These are phyloP conservation scores for Wickerhamiella vanderwaltii DNA, from an alignment of 805 yeast species.

Conservation along the genomic window DNA sequence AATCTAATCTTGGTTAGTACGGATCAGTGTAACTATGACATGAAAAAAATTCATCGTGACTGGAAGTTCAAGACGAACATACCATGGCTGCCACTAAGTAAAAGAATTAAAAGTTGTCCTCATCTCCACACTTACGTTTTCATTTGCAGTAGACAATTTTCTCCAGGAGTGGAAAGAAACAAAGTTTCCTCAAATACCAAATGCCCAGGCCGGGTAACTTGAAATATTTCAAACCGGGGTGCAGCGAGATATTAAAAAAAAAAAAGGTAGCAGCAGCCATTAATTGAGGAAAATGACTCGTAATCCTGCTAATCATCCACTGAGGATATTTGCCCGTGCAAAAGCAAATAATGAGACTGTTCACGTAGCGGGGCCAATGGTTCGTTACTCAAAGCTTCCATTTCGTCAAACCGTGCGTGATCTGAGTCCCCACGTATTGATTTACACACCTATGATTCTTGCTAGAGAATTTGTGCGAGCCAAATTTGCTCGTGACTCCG, in stretches of 20 bases:
- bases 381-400: constrained; percentile 86
- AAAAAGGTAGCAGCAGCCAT: not conserved
- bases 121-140: constrained; percentile 17
- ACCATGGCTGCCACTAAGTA: constrained; percentile 11
- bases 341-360: constrained; percentile 41
- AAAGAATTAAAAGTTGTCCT: constrained; percentile 14
- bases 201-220: constrained; percentile 9
- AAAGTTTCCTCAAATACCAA: not conserved
- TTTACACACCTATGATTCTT: constrained; percentile 90
- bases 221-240: not conserved
- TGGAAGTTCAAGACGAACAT: constrained; percentile 14
- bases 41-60: constrained; percentile 15
- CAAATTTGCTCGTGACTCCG: constrained; percentile 64
- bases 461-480: constrained; percentile 91
- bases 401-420: constrained; percentile 70
- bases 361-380: constrained; percentile 88
- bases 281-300: constrained; percentile 22
- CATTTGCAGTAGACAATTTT: not conserved
- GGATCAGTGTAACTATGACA: constrained; percentile 19
- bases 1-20: constrained; percentile 12
- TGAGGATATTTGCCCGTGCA: constrained; percentile 39
- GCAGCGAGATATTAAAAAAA: not conserved
- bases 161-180: not conserved
- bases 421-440: constrained; percentile 58
- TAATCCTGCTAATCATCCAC: constrained; percentile 39